Evolutionary conservation across 2,329 filamentous ascomycete species (phyloP), one percentile per base, ranked within the genome.

Genomic region (Dactylonectria estremocensis): DNA sequence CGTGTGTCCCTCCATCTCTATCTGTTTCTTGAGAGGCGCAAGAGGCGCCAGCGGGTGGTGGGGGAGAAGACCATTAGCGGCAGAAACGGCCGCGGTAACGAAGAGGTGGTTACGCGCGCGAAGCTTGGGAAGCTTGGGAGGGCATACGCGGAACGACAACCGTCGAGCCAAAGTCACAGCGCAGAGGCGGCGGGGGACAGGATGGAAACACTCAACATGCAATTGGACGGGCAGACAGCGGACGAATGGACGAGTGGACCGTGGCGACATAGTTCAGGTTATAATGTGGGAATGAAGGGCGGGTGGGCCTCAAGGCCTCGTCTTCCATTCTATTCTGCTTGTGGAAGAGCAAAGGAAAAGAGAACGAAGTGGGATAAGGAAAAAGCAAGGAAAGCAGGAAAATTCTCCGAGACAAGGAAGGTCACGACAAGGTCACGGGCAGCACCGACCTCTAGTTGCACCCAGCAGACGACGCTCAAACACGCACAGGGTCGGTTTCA

Each of bases 351-450:
- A 59, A 59, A 22, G 35, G 52, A 48, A 53, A 54, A 33, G n/a
- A 45, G 46, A 43, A 52, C 43, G 59, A 61, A 53, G 50, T 35
- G 37, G 57, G 57, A 11, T 28, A 20, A 50, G 37, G 57, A 61
- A 11, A 40, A 20, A 50, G 46, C 43, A 18, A 53, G 24, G 37
- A 61, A 33, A 31, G 31, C 40, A 64, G 45, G 55, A 61, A 61
- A 66, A 66, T 61, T 66, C 64, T 66, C 64, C 64, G 64, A 61
- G 53, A 57, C 57, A 61, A 57, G 48, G 43, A 56, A 59, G 45
- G 62, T 37, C 48, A 48, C 9, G 8, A 35, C 53, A 35, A 55
- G 53, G 43, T 48, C 37, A 46, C 24, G 24, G 50, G 53, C 56
- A 33, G 50, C 33, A 35, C 50, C 28, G 18, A 33, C 50, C 50